Base-by-base conservation (phyloP, 495 filamentous ascomycete species). In the Aspergillus nanangensis region DNA sequence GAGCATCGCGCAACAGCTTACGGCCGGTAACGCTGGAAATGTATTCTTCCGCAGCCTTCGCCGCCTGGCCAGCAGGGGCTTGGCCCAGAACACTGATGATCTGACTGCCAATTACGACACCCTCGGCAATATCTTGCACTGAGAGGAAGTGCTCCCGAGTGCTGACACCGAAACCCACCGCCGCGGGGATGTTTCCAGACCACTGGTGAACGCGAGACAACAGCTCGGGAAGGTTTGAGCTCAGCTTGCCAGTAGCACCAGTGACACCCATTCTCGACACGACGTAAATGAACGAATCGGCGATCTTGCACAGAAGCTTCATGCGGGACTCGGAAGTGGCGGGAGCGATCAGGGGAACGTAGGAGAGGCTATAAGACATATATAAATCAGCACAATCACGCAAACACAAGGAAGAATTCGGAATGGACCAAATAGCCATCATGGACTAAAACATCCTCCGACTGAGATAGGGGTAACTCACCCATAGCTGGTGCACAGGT, bases 281-380 rank as follows among this genome's bases (percentile, higher is more conserved):
- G 45, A 99, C 93, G 63, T 99, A 99, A 68, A 99, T 94, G 74
- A 99, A 99, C 8, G 90, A 95, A 67, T 97, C 92, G 55, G 94
- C 93, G 39, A 99, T 94, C 66, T 87, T 83, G 78, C 93, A 99
- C 18, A 99, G 81, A 3, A 95, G 71, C 68, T 90, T 90, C 89
- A 97, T 92, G 45, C 93, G 88, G 36, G 79, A 65, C 45, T 93
- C 87, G n/a, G 90, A 92, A 1, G 93, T 96, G 2, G 92, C 82
- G 17, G 93, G 93, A 11, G 93, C 92, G 58, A 99, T 95, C 8
- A 99, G 77, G 3, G 93, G 93, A 10, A 99, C 83, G 63, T 96
- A 99, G 2, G 90, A 96, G 22, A 98, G 76, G 8, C 88, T 87
- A 53, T 20, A 20, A 25, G n/a, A 2, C 3, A 40, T 42, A n/a